A percentile compares a stretch with the other conserved stretches of the same genome.
Evolutionary conservation across 257 asterid species (phyloP).

Genomic region (Solanum bulbocastanum): DNA sequence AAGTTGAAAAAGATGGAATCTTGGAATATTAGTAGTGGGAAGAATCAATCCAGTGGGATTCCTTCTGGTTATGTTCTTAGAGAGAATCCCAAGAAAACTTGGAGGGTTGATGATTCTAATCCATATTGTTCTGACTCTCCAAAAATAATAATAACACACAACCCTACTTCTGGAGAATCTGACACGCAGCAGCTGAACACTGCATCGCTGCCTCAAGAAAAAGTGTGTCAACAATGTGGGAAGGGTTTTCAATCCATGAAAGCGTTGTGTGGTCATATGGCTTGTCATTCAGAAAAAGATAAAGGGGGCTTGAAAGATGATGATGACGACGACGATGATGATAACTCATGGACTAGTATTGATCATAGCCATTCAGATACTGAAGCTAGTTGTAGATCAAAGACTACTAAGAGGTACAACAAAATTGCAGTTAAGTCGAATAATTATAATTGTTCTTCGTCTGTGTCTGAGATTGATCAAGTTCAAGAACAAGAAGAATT

Average conservation of each 20-base stretch:
- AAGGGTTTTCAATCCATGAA: slow-evolving; percentile 80
- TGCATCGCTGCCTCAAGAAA: slow-evolving; percentile 30
- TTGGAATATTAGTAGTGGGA: slow-evolving; percentile 7
- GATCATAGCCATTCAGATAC: slow-evolving; percentile 41
- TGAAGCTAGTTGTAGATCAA: slow-evolving; percentile 36
- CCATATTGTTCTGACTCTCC: background rate
- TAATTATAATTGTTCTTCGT: slow-evolving; percentile 28
- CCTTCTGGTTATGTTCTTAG: slow-evolving; percentile 52
- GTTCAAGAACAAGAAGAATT: slow-evolving; percentile 66
- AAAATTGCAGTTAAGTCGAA: slow-evolving; percentile 33
- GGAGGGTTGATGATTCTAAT: slow-evolving; percentile 54
- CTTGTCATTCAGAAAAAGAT: slow-evolving; percentile 83
- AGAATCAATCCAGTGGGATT: slow-evolving; percentile 15
- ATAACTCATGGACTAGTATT: slow-evolving; percentile 57
- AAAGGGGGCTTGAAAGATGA: slow-evolving; percentile 34
- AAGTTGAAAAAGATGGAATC: slow-evolving; percentile 20
- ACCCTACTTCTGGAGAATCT: background rate
- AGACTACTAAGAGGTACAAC: slow-evolving; percentile 36
- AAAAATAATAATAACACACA: background rate
- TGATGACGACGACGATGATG: background rate
- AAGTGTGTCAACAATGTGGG: slow-evolving; percentile 84
- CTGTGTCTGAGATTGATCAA: slow-evolving; percentile 62
- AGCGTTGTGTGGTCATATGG: slow-evolving; percentile 98
- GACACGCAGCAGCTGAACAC: background rate
- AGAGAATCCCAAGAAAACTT: slow-evolving; percentile 83